phyloP scores from a whole-genome alignment of 371 early-diverging fungal species.

The Gilbertella persicaria region DNA sequence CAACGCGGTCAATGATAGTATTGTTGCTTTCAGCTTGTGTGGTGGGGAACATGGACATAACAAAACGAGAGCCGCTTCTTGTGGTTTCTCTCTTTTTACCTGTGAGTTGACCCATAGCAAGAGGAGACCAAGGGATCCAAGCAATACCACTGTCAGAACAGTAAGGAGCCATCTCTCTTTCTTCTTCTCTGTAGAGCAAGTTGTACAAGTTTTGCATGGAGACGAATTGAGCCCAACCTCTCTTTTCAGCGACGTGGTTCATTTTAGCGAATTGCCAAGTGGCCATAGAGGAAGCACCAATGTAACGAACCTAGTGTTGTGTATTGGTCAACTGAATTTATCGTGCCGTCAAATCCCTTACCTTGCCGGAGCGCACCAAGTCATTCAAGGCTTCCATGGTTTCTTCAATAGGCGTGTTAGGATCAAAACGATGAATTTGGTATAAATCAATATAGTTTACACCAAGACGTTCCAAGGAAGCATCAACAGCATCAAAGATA shows the following conservation, averaged over 20 bases:
- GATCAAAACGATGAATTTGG: constrained; percentile 51
- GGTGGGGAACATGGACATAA: neutral
- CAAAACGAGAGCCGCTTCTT: constrained; percentile 11
- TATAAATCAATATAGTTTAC: constrained; percentile 67
- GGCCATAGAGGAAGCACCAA: constrained; percentile 35
- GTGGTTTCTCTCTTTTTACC: constrained; percentile 32
- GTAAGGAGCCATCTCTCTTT: constrained; percentile 62
- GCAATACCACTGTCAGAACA: constrained; percentile 46
- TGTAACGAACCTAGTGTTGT: no score
- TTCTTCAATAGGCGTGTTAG: constrained; percentile 47
- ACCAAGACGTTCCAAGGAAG: constrained; percentile 46
- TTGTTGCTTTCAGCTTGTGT: constrained; percentile 10
- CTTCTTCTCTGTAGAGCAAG: constrained; percentile 62
- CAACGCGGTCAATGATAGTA: constrained; percentile 36
- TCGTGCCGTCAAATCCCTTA: no score
- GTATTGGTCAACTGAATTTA: no score
- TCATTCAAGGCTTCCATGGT: constrained; percentile 61
- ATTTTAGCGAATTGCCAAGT: constrained; percentile 48
- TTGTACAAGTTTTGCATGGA: constrained; percentile 59
- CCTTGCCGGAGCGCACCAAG: constrained; percentile 50
- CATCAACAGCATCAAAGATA: constrained; percentile 56
- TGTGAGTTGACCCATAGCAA: constrained; percentile 40
- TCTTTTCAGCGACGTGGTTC: constrained; percentile 42
- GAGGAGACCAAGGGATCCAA: constrained; percentile 55
- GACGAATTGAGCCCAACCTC: constrained; percentile 56